Evolutionary conservation across 257 asterid genomes (phyloP).

Genomic region (Penstemon eatonii): DNA sequence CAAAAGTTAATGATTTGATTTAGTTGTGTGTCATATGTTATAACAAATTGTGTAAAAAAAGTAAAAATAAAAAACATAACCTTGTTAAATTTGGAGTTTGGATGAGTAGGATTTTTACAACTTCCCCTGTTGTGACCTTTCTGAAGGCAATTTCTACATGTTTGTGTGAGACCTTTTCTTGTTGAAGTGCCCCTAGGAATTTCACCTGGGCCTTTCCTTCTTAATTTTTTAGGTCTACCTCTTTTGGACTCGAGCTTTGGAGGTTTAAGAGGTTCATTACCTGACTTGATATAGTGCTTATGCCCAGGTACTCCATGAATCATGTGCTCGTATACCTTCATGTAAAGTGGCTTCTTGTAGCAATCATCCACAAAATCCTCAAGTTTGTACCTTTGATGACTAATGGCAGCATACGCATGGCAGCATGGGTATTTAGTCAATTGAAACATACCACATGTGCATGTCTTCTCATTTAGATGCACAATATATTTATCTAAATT

Average conservation of each 20-base stretch:
- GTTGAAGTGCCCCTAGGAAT: background rate
- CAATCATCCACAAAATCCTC: background rate
- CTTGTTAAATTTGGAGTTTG: background rate
- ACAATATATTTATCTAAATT: background rate
- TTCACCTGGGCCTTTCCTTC: no score
- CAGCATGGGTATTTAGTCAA: background rate
- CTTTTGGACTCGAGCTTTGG: background rate
- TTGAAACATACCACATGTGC: constrained; percentile 7
- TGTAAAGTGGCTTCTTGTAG: background rate
- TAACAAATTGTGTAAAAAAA: no score
- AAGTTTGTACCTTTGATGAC: background rate
- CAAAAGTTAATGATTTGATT: no score
- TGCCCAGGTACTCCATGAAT: constrained; percentile 11
- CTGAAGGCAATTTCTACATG: background rate
- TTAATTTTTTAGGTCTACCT: no score
- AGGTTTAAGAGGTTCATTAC: background rate
- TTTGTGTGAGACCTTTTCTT: background rate
- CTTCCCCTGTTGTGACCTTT: background rate
- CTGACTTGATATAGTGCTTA: background rate
- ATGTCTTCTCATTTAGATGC: background rate
- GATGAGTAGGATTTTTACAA: background rate
- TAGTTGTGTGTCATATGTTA: no score
- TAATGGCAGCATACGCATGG: background rate
- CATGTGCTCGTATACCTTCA: background rate
- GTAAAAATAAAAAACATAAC: no score